Evolutionary conservation across 805 yeast species (phyloP).

Genomic region (Cyberlindnera xylosilytica): DNA sequence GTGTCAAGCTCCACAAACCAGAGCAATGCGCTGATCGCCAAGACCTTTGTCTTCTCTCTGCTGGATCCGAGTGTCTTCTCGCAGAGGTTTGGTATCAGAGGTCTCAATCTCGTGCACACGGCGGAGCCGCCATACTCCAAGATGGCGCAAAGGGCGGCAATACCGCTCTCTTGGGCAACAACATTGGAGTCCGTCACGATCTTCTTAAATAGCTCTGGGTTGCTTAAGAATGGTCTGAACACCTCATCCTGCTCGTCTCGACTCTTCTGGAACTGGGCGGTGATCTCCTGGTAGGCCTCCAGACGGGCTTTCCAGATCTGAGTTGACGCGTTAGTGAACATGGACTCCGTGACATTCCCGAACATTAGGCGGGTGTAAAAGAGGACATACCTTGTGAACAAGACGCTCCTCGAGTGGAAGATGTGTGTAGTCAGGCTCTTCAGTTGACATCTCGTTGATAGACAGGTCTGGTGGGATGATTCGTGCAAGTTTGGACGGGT

Average conservation of each 20-base stretch:
- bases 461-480: too few relatives aligned
- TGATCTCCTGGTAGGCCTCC: conserved; percentile 71
- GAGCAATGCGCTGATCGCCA: conserved; percentile 59
- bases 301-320: conserved; percentile 78
- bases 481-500: too few relatives aligned
- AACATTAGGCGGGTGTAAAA: background rate
- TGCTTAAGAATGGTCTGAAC: conserved; percentile 46
- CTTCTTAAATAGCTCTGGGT: conserved; percentile 53
- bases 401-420: conserved; percentile 27
- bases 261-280: conserved; percentile 48
- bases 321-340: conserved; percentile 12
- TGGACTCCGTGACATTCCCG: too few relatives aligned
- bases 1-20: conserved; percentile 62
- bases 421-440: conserved; percentile 23
- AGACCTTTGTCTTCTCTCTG: conserved; percentile 69
- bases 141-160: conserved; percentile 51
- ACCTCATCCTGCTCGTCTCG: conserved; percentile 54
- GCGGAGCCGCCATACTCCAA: conserved; percentile 53
- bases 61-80: conserved; percentile 82
- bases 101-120: conserved; percentile 39
- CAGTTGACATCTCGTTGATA: conserved; percentile 15
- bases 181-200: conserved; percentile 79
- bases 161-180: conserved; percentile 85
- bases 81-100: conserved; percentile 49
- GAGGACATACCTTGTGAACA: conserved; percentile 50